phyloP scores from a whole-genome alignment of 2,329 filamentous ascomycete species.

The Microdochium bolleyi region DNA sequence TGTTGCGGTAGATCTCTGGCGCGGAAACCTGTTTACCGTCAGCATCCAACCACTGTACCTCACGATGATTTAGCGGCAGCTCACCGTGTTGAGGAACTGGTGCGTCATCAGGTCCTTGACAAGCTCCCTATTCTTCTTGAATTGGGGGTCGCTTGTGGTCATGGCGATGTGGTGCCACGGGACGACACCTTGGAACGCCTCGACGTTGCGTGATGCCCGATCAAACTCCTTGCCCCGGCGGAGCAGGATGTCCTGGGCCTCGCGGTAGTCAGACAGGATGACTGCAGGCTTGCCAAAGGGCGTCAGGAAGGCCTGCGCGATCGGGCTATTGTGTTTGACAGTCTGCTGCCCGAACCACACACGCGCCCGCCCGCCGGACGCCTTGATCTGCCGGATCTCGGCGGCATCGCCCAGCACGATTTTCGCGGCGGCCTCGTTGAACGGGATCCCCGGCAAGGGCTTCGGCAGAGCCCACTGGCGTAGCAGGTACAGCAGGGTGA shows the following conservation, averaged over 20 bases:
- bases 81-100: constrained; percentile 18
- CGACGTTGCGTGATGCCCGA: constrained; percentile 12
- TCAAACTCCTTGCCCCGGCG: constrained; percentile 23
- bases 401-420: constrained; percentile 5
- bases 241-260: constrained; percentile 21
- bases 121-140: constrained; percentile 20
- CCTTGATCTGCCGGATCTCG: constrained; percentile 3
- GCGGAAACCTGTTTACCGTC: constrained; percentile 16
- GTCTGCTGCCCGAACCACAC: constrained; percentile 6
- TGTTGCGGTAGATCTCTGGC: constrained; percentile 20
- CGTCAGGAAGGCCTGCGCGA: constrained; percentile 23
- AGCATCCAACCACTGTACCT: no score
- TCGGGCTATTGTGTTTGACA: constrained; percentile 8
- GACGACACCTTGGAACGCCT: constrained; percentile 9
- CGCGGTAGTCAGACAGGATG: constrained; percentile 21
- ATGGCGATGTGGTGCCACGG: constrained; percentile 21
- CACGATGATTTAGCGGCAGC: no score
- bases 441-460: constrained; percentile 9
- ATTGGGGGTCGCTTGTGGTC: constrained; percentile 18
- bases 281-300: constrained; percentile 21
- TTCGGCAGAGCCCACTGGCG: constrained; percentile 11
- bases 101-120: constrained; percentile 26
- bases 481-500: constrained; percentile 9
- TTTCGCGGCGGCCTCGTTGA: constrained; percentile 5
- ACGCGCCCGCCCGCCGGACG: constrained; percentile 4